phyloP scores from a whole-genome alignment of 805 yeast species.

The Teunomyces gatunensis region DNA sequence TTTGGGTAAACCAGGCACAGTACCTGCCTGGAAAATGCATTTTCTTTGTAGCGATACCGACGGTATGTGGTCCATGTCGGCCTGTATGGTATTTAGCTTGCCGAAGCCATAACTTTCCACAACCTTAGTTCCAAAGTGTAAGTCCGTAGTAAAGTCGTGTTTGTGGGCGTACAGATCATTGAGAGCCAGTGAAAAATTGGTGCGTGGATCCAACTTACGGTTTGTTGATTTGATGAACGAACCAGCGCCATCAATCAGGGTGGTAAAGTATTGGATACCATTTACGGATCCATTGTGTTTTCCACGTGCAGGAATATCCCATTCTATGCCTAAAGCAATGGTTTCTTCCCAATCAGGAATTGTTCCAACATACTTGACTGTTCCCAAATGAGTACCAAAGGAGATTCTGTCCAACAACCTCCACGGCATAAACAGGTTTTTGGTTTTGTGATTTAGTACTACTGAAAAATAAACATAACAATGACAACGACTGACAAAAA shows the following conservation, averaged over 20 bases:
- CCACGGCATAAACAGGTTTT: background rate
- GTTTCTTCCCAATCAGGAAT: conserved; percentile 41
- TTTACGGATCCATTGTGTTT: conserved; percentile 64
- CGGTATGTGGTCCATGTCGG: conserved; percentile 43
- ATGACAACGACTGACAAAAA: no score
- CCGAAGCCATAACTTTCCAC: conserved; percentile 69
- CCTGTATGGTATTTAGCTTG: conserved; percentile 46
- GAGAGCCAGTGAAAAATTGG: conserved; percentile 50
- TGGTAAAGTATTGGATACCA: conserved; percentile 54
- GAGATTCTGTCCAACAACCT: conserved; percentile 4
- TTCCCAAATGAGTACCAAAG: conserved; percentile 43
- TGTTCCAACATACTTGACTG: conserved; percentile 60
- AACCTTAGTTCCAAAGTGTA: conserved; percentile 53
- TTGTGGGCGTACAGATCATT: conserved; percentile 41
- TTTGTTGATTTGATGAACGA: conserved; percentile 57
- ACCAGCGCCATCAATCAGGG: conserved; percentile 45
- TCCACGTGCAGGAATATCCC: conserved; percentile 75
- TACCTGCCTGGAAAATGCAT: conserved; percentile 23
- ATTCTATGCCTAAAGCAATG: conserved; percentile 73
- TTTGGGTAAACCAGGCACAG: conserved; percentile 18
- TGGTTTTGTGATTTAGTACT: background rate
- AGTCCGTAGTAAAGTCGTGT: conserved; percentile 19
- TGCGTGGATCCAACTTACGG: conserved; percentile 25
- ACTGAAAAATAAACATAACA: background rate
- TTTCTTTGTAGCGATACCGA: conserved; percentile 50